These are phyloP conservation scores for Choricystis sp. DNA, from an alignment of 139 green algal species.

Conservation along the genomic window DNA sequence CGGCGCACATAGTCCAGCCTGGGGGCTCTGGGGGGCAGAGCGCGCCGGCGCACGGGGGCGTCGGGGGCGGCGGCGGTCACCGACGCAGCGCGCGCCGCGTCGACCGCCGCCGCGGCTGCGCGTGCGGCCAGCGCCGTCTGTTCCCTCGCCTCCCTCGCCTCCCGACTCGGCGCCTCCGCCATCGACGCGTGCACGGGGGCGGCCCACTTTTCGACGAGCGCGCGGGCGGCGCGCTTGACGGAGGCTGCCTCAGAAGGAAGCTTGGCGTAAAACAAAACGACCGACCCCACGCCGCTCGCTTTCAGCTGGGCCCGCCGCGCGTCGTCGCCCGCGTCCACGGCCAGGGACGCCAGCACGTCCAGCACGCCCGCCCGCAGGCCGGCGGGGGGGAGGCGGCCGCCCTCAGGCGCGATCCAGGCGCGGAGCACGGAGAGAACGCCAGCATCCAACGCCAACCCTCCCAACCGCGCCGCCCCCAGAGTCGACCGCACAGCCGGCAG, in stretches of 20 bases:
- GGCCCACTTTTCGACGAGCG: not conserved
- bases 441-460: not conserved
- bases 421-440: not conserved
- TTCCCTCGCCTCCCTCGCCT: too few relatives aligned
- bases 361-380: not conserved
- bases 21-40: not conserved
- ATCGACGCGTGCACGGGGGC: not conserved
- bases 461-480: not conserved
- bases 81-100: not conserved
- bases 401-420: not conserved
- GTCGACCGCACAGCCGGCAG: not conserved
- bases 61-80: not conserved
- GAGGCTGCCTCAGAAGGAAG: not conserved
- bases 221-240: not conserved
- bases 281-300: not conserved
- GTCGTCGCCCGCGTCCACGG: not conserved
- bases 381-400: not conserved
- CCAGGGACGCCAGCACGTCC: not conserved
- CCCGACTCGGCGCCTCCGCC: not conserved
- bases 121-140: not conserved
- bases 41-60: not conserved
- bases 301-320: not conserved
- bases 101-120: too few relatives aligned
- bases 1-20: not conserved
- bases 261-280: not conserved